Evolutionary conservation across 2,329 filamentous ascomycete genomes (phyloP).

Genomic region (Grosmannia huntii): DNA sequence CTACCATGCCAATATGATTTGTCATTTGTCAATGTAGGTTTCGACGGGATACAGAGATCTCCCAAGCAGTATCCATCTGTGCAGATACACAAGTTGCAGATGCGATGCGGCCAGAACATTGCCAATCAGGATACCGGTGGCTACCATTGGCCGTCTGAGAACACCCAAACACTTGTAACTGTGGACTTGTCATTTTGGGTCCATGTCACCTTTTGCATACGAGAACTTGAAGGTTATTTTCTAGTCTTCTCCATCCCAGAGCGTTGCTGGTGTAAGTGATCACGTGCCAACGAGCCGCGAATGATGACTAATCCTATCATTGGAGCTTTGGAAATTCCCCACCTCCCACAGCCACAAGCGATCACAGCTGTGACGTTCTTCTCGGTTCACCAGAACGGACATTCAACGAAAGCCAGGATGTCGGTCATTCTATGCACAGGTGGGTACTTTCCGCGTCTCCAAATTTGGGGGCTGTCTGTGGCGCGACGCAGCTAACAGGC

Average conservation of each 20-base stretch:
- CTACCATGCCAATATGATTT: neutral
- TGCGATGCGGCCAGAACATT: neutral
- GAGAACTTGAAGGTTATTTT: neutral
- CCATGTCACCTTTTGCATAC: neutral
- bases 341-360: neutral
- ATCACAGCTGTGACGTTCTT: neutral
- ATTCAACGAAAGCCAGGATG: conserved; percentile 23
- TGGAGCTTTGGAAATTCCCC: neutral
- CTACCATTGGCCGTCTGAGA: neutral
- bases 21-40: neutral
- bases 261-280: neutral
- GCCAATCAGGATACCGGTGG: neutral
- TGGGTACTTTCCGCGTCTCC: conserved; percentile 17
- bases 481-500: neutral
- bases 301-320: neutral
- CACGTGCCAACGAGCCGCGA: neutral
- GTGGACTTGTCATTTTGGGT: neutral
- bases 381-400: neutral
- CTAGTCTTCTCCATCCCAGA: neutral
- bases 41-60: neutral
- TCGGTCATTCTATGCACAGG: conserved; percentile 52
- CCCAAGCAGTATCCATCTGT: neutral
- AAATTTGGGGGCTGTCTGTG: neutral
- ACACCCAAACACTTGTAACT: neutral
- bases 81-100: neutral